Conservation (phyloP, 1,139 yeast species). For the Petasospora fabianii region DNA sequence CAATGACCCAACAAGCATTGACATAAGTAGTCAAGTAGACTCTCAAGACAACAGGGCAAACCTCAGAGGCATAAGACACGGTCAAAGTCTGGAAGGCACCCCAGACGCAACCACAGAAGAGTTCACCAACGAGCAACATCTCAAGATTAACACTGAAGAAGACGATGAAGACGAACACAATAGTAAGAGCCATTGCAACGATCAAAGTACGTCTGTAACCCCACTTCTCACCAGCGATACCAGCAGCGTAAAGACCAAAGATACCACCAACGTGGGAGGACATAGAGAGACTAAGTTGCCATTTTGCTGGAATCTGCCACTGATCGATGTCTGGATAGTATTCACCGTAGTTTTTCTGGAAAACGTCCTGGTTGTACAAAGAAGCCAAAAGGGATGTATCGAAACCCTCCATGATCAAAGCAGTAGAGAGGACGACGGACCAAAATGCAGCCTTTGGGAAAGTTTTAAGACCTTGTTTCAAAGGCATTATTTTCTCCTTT, state of each 20-base stretch:
- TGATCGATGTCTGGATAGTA: constrained; percentile 9
- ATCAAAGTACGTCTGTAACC: constrained; percentile 58
- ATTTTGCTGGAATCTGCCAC: constrained; percentile 26
- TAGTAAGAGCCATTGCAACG: constrained; percentile 28
- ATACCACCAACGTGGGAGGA: constrained; percentile 32
- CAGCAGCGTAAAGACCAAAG: constrained; percentile 51
- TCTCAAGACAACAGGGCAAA: constrained; percentile 32
- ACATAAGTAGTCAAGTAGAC: constrained; percentile 29
- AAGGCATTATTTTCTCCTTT: no score
- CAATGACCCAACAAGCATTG: constrained; percentile 31
- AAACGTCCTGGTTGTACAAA: constrained; percentile 16
- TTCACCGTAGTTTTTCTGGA: constrained; percentile 30
- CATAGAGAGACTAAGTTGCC: constrained; percentile 35
- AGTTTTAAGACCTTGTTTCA: constrained; percentile 21
- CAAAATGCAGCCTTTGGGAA: constrained; percentile 38
- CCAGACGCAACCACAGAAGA: constrained; percentile 28
- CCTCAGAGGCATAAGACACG: constrained; percentile 31
- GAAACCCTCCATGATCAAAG: constrained; percentile 43
- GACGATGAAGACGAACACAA: constrained; percentile 27
- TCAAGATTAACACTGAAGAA: constrained; percentile 28
- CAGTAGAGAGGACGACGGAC: constrained; percentile 38
- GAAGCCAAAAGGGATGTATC: constrained; percentile 31
- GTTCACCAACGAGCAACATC: constrained; percentile 32
- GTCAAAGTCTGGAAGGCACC: constrained; percentile 28
- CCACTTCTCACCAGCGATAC: constrained; percentile 48